Conservation (phyloP, 2,329 filamentous ascomycete genomes). For the Beauveria caledonica region DNA sequence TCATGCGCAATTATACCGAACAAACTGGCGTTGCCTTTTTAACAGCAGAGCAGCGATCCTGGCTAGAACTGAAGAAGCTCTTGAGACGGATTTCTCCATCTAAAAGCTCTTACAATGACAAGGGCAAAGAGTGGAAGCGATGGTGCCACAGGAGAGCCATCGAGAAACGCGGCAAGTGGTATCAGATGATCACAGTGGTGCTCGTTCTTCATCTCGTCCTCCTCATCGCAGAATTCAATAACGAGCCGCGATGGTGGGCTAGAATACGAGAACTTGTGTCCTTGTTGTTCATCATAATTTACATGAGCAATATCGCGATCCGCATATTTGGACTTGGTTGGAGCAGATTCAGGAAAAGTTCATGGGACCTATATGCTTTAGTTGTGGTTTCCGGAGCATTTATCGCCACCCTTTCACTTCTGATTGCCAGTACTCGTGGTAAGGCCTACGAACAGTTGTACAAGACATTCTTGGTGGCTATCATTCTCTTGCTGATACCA, state of each 20-base stretch:
- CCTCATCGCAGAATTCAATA: constrained; percentile 77
- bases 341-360: constrained; percentile 83
- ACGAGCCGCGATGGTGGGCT: constrained; percentile 65
- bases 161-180: constrained; percentile 90
- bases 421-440: constrained; percentile 52
- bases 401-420: constrained; percentile 66
- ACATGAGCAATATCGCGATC: constrained; percentile 73
- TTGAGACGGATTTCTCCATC: constrained; percentile 89
- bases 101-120: constrained; percentile 76
- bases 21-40: constrained; percentile 95
- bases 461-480: constrained; percentile 87
- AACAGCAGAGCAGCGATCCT: constrained; percentile 91
- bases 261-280: constrained; percentile 66
- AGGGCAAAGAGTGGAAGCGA: constrained; percentile 69
- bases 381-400: constrained; percentile 73
- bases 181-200: constrained; percentile 68
- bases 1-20: constrained; percentile 99
- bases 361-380: constrained; percentile 90
- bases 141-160: constrained; percentile 95
- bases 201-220: constrained; percentile 77
- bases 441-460: constrained; percentile 70
- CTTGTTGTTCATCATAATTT: constrained; percentile 71
- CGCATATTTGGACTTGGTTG: constrained; percentile 85
- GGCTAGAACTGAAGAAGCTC: constrained; percentile 89
- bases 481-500: constrained; percentile 84